Evolutionary conservation across 2,329 filamentous ascomycete genomes (phyloP).

Genomic region (Paramyrothecium sp.): DNA sequence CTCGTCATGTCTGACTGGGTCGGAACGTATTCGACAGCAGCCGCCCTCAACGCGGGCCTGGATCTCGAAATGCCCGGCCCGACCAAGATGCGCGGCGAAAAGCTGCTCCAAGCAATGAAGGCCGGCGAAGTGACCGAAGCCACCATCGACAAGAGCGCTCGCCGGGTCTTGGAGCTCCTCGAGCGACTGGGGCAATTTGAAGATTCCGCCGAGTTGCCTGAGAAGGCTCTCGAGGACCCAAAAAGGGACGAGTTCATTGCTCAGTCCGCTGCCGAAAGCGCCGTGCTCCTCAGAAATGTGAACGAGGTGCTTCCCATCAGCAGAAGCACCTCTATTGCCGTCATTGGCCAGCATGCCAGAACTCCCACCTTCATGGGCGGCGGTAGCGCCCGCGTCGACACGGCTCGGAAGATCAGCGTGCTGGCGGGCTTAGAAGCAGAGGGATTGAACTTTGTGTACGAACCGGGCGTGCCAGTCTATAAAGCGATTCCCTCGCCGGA

Average conservation of each 20-base stretch:
- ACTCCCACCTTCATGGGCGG: constrained; percentile 59
- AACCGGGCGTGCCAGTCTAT: no score
- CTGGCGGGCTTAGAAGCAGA: constrained; percentile 66
- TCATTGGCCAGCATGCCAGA: constrained; percentile 58
- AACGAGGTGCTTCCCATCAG: constrained; percentile 60
- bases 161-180: constrained; percentile 2
- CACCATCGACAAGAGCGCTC: constrained; percentile 3
- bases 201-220: constrained; percentile 5
- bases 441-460: no score
- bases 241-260: no score
- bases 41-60: constrained; percentile 24
- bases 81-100: constrained; percentile 1
- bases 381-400: constrained; percentile 50
- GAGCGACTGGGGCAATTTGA: constrained; percentile 4
- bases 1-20: constrained; percentile 33
- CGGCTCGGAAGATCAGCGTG: constrained; percentile 48
- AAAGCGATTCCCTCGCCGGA: no score
- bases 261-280: no score
- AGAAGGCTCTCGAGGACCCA: no score
- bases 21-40: constrained; percentile 26
- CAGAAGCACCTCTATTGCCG: constrained; percentile 58
- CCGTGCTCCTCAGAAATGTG: constrained; percentile 74
- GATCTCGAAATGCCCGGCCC: constrained; percentile 10
- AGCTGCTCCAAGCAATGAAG: constrained; percentile 1
- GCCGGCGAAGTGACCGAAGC: no score